These are phyloP conservation scores for Scedosporium aurantiacum DNA, from an alignment of 2,329 filamentous ascomycete species.

Conservation along the genomic window DNA sequence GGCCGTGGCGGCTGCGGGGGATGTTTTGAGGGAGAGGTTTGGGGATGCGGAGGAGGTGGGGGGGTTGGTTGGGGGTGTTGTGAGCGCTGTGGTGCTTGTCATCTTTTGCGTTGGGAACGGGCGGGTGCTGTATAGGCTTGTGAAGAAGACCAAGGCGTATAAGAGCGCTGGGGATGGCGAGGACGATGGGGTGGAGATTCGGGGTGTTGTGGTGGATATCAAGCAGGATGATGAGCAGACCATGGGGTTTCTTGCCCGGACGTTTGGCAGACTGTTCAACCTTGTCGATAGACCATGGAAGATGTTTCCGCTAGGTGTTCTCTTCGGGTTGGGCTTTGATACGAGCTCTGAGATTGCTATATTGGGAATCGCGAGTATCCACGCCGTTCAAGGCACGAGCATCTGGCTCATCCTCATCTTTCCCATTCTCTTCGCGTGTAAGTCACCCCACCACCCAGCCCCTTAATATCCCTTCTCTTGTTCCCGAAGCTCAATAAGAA, in stretches of 20 bases:
- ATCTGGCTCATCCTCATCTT: constrained; percentile 94
- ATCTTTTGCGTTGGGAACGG: constrained; percentile 73
- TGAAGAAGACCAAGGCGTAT: constrained; percentile 55
- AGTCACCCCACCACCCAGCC: constrained; percentile 14
- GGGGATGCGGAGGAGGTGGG: constrained; percentile 70
- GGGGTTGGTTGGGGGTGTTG: constrained; percentile 78
- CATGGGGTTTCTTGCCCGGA: constrained; percentile 58
- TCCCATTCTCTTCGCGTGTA: constrained; percentile 76
- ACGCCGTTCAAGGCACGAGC: constrained; percentile 73
- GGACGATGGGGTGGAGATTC: constrained; percentile 15
- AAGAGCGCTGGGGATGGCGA: constrained; percentile 19
- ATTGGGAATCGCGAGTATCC: constrained; percentile 78
- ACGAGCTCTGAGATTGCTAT: constrained; percentile 91
- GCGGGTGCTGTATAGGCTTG: constrained; percentile 72
- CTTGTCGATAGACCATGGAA: constrained; percentile 76
- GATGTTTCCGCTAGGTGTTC: constrained; percentile 81
- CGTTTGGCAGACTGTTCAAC: constrained; percentile 68
- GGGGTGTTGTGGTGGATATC: constrained; percentile 16
- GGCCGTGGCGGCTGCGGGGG: constrained; percentile 82
- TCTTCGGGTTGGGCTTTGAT: constrained; percentile 91
- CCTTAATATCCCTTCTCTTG: background rate
- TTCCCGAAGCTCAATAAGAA: background rate
- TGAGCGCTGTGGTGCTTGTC: constrained; percentile 74
- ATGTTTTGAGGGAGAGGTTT: constrained; percentile 71
- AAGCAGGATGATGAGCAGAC: constrained; percentile 51